Evolutionary conservation across 208 protist genomes (phyloP).

Genomic region (Trypanosoma theileri): DNA sequence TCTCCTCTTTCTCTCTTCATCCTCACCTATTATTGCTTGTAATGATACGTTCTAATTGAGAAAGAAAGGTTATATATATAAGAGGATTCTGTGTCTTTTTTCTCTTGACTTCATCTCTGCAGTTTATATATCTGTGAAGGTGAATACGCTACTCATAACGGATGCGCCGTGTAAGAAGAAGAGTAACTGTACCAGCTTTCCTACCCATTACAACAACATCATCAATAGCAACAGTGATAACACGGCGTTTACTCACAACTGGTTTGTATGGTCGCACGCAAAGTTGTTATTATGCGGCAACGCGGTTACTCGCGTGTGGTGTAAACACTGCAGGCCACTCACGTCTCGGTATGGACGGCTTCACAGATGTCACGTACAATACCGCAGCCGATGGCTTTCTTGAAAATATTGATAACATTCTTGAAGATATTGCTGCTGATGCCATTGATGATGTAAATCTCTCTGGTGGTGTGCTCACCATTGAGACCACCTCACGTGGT

Average conservation of each 20-base stretch:
- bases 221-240: background rate
- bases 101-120: too few relatives aligned
- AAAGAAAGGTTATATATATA: too few relatives aligned
- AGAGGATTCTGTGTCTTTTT: too few relatives aligned
- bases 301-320: too few relatives aligned
- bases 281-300: too few relatives aligned
- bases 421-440: conserved; percentile 54
- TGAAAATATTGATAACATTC: conserved; percentile 49
- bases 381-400: conserved; percentile 67
- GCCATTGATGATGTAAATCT: conserved; percentile 68
- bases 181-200: background rate
- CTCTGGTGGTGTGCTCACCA: conserved; percentile 70
- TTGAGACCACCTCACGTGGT: conserved; percentile 60
- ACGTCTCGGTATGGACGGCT: conserved; percentile 82
- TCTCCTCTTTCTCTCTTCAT: too few relatives aligned
- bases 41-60: too few relatives aligned
- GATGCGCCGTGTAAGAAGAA: background rate
- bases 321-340: conserved; percentile 33
- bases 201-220: background rate
- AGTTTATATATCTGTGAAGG: too few relatives aligned
- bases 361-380: conserved; percentile 80
- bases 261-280: background rate
- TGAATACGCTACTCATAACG: too few relatives aligned
- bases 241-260: background rate
- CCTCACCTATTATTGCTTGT: too few relatives aligned